Conservation (phyloP, 75 land plant genomes). For the Azolla pinnata region DNA sequence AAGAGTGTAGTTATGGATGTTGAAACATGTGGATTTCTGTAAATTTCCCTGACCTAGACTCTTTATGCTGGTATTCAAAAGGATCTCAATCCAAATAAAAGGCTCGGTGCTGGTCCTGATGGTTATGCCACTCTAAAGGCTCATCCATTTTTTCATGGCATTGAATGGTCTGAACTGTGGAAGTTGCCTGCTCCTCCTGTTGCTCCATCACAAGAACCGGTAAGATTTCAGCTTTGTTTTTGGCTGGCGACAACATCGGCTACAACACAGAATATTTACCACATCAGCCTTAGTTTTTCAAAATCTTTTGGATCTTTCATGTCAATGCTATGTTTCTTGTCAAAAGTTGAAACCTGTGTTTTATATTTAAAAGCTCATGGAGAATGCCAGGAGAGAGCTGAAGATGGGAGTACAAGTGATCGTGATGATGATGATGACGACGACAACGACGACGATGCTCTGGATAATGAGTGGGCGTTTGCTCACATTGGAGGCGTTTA, state of each 20-base stretch:
- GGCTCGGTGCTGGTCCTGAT: conserved; percentile 73
- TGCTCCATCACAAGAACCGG: conserved; percentile 21
- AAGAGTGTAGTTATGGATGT: neutral
- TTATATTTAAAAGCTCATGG: neutral
- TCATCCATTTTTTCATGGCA: conserved; percentile 80
- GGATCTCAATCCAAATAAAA: conserved; percentile 63
- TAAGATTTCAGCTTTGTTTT: neutral
- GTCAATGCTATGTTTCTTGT: neutral
- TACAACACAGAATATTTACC: neutral
- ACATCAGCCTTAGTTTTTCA: neutral
- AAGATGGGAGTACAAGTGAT: neutral
- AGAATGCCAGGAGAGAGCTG: neutral
- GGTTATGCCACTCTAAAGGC: conserved; percentile 74
- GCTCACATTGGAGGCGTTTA: neutral
- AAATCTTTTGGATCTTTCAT: too few relatives aligned
- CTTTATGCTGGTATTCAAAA: conserved; percentile 8
- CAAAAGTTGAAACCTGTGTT: neutral
- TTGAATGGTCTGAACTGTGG: conserved; percentile 73
- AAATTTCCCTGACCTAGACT: neutral
- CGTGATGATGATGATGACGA: conserved; percentile 1
- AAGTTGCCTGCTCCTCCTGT: conserved; percentile 49
- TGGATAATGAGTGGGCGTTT: conserved; percentile 9
- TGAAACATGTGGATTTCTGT: neutral
- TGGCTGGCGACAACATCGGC: neutral
- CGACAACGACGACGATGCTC: neutral